Conservation (phyloP, 441 rosid species). For the Pelargonium fulgidum region DNA sequence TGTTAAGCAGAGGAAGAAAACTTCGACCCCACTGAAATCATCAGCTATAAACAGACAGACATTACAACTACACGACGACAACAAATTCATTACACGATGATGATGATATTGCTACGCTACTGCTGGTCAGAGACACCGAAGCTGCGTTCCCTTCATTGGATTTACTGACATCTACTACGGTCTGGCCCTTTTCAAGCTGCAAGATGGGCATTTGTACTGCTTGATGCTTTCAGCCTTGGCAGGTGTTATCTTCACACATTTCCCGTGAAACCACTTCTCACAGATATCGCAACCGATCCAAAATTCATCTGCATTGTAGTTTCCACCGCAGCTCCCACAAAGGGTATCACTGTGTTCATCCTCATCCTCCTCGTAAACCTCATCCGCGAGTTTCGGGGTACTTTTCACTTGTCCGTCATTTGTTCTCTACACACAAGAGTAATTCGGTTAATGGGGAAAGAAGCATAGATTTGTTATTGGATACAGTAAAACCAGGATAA, state of each 20-base stretch:
- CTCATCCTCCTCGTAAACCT: slow-evolving; percentile 63
- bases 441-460: neutral
- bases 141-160: neutral
- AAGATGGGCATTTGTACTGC: slow-evolving; percentile 78
- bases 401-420: slow-evolving; percentile 34
- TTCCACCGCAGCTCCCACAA: slow-evolving; percentile 91
- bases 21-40: neutral
- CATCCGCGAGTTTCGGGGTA: slow-evolving; percentile 51
- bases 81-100: neutral
- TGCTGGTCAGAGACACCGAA: neutral
- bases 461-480: neutral
- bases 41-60: neutral
- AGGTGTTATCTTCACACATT: slow-evolving; percentile 93
- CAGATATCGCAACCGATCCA: slow-evolving; percentile 92
- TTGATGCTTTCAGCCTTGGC: slow-evolving; percentile 82
- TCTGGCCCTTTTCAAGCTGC: slow-evolving; percentile 61
- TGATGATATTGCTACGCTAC: neutral
- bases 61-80: neutral
- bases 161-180: slow-evolving; percentile 27
- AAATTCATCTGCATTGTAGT: slow-evolving; percentile 78
- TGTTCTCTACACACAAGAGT: neutral
- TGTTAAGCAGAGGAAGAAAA: neutral
- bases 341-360: slow-evolving; percentile 68
- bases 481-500: neutral
- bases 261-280: slow-evolving; percentile 93